A percentile compares a stretch with the other conserved stretches of the same genome.
phyloP scores from a whole-genome alignment of 257 asterid genomes.

The Solanum piurae region DNA sequence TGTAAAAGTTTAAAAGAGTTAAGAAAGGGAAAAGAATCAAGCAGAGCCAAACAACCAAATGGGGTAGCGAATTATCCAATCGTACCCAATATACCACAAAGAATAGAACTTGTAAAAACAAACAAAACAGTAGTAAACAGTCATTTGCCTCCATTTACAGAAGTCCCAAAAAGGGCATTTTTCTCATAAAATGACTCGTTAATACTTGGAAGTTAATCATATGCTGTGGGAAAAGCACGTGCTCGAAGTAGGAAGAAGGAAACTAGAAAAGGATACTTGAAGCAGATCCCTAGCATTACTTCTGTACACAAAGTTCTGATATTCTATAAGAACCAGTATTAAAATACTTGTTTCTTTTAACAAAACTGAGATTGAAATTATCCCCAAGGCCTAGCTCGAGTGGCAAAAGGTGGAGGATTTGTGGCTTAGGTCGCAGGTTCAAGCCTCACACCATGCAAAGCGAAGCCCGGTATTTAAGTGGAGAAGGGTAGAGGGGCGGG shows the following conservation, averaged over 20 bases:
- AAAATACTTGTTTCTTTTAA: not conserved
- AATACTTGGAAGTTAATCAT: not conserved
- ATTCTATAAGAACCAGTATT: not conserved
- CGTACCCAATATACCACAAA: not conserved
- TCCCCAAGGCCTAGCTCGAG: too few relatives aligned
- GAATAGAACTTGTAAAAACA: not conserved
- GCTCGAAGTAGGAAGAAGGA: not conserved
- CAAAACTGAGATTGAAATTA: not conserved
- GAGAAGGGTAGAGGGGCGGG: too few relatives aligned
- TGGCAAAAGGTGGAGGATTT: too few relatives aligned
- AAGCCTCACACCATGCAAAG: too few relatives aligned
- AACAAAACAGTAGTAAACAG: not conserved
- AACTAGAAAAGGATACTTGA: not conserved
- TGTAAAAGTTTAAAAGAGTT: constrained; percentile 11
- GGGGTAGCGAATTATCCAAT: not conserved
- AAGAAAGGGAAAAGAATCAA: constrained; percentile 3
- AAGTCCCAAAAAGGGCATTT: not conserved
- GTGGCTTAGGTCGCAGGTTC: too few relatives aligned
- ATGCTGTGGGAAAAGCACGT: not conserved
- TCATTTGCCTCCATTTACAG: not conserved
- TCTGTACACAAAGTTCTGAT: not conserved
- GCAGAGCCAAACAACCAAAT: not conserved
- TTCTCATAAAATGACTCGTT: not conserved
- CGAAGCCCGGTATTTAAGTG: too few relatives aligned
- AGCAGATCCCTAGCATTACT: not conserved